A percentile compares a stretch with the other conserved stretches of the same genome.
Evolutionary conservation across 257 asterid genomes (phyloP).

Genomic region (Craterostigma plantagineum): DNA sequence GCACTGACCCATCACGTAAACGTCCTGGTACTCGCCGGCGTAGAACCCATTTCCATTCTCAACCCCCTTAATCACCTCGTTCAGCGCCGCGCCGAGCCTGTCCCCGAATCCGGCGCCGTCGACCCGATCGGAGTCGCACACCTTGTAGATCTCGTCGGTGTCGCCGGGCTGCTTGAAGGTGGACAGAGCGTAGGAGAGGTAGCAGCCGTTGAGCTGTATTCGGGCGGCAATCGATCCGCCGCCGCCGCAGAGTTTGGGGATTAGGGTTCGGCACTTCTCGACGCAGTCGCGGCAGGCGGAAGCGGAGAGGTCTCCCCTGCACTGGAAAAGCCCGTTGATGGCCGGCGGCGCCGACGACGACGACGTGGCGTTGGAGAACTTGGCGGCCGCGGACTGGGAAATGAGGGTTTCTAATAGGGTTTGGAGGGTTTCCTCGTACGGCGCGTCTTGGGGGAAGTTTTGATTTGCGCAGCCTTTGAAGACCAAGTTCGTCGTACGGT

Average conservation of each 20-base stretch:
- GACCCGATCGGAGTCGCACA: slow-evolving; percentile 55
- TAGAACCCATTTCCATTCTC: slow-evolving; percentile 39
- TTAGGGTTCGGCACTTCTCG: slow-evolving; percentile 14
- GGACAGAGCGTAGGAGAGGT: slow-evolving; percentile 32
- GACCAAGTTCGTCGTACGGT: slow-evolving; percentile 32
- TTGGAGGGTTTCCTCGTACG: slow-evolving; percentile 23
- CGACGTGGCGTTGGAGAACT: slow-evolving; percentile 37
- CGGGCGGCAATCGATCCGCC: slow-evolving; percentile 45
- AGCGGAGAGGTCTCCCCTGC: slow-evolving; percentile 64
- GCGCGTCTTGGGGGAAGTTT: slow-evolving; percentile 30
- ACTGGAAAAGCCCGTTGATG: slow-evolving; percentile 50
- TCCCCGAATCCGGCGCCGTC: slow-evolving; percentile 51
- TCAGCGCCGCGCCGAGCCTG: slow-evolving; percentile 36
- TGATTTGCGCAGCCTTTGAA: slow-evolving; percentile 87
- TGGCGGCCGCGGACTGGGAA: slow-evolving; percentile 42
- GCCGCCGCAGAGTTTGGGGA: slow-evolving; percentile 24
- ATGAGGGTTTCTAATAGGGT: slow-evolving; percentile 22
- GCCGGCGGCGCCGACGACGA: slow-evolving; percentile 24
- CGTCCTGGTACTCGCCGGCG: slow-evolving; percentile 45
- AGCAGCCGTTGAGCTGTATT: slow-evolving; percentile 56
- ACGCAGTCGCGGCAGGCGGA: slow-evolving; percentile 40
- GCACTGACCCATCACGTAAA: slow-evolving; percentile 77
- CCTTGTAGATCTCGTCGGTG: slow-evolving; percentile 41
- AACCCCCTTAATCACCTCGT: slow-evolving; percentile 39
- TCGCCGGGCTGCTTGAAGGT: slow-evolving; percentile 31